Evolutionary conservation across 805 yeast species (phyloP).

Genomic region (Vanderwaltozyma verrucispora): DNA sequence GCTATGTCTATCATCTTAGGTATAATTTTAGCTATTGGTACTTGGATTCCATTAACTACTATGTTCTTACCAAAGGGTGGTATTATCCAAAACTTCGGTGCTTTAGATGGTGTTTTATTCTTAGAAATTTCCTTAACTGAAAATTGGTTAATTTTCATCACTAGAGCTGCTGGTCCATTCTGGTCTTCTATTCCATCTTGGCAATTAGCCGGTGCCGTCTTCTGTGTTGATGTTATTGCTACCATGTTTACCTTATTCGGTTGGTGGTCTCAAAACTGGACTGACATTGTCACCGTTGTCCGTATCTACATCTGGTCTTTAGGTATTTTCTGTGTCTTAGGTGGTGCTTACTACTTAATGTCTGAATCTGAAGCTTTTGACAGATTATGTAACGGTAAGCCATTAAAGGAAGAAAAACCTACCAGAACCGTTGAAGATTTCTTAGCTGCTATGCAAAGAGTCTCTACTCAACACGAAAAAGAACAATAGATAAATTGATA

Average conservation of each 20-base stretch:
- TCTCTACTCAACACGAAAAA: slow-evolving; percentile 83
- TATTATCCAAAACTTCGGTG: slow-evolving; percentile 93
- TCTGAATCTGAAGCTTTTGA: slow-evolving; percentile 70
- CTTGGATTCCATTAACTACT: slow-evolving; percentile 92
- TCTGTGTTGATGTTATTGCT: slow-evolving; percentile 81
- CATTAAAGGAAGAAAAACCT: slow-evolving; percentile 45
- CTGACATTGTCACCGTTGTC: slow-evolving; percentile 88
- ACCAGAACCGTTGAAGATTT: slow-evolving; percentile 71
- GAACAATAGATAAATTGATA: slow-evolving; percentile 37
- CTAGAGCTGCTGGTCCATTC: slow-evolving; percentile 97
- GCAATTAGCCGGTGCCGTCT: slow-evolving; percentile 93
- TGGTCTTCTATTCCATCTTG: slow-evolving; percentile 95
- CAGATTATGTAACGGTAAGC: slow-evolving; percentile 76
- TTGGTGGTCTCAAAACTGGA: slow-evolving; percentile 98
- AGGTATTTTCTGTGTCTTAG: slow-evolving; percentile 93
- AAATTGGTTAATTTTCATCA: slow-evolving; percentile 94
- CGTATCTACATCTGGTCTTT: slow-evolving; percentile 93
- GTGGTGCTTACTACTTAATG: slow-evolving; percentile 95
- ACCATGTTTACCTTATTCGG: slow-evolving; percentile 90
- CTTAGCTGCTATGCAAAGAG: slow-evolving; percentile 80
- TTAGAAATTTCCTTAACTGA: slow-evolving; percentile 91
- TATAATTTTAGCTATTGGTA: slow-evolving; percentile 74
- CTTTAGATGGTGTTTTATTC: slow-evolving; percentile 86
- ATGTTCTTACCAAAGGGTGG: slow-evolving; percentile 88
- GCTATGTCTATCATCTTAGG: slow-evolving; percentile 91